Evolutionary conservation across 2,329 filamentous ascomycete genomes (phyloP), one percentile per base, ranked within the genome.

Genomic region (Phaeosphaeriaceae sp.): DNA sequence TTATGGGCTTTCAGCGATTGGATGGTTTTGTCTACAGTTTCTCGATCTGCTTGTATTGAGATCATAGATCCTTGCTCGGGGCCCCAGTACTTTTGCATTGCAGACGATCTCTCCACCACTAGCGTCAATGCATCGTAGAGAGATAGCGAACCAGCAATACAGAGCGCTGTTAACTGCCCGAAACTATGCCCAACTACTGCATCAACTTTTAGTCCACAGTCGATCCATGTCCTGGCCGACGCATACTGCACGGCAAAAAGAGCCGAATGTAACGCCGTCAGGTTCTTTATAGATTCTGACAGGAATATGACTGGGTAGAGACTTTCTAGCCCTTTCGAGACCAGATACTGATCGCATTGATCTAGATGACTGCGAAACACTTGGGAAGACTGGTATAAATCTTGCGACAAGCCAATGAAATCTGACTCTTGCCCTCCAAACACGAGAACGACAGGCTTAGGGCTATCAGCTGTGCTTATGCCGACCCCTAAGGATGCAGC

Each of bases 161-260:
- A 46, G 3, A 76, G 35, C 2, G 73, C 73, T 3, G 70, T 70
- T 29, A 74, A 70, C 46, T 75, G 68, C 21, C 74, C 74, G 6
- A 76, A 60, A 36, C 65, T 61, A 39, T 62, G 60, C 4, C 60
- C 60, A 5, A 62, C 26, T 4, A 60, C 39, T 3, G 42, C 21
- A 26, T 32, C 47, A 5, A 50, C 35, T 6, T 41, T 28, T 2
- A 62, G 40, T 1, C 60, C 59, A 23, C 16, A 33, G 26, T 57
- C 50, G 1, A 55, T 33, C 58, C 58, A 62, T 9, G 26, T 17
- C 13, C 26, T 37, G 1, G 60, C 60, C 8, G 17, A 45, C 4
- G 58, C 58, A 35, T 63, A 63, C 26, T 62, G 58, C 4, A 52
- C 29, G 12, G 50, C 50, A 38, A 62, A 58, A 4, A 54, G 29